Evolutionary conservation across 331 rosid species (phyloP).

Genomic region (Acacia concinna): DNA sequence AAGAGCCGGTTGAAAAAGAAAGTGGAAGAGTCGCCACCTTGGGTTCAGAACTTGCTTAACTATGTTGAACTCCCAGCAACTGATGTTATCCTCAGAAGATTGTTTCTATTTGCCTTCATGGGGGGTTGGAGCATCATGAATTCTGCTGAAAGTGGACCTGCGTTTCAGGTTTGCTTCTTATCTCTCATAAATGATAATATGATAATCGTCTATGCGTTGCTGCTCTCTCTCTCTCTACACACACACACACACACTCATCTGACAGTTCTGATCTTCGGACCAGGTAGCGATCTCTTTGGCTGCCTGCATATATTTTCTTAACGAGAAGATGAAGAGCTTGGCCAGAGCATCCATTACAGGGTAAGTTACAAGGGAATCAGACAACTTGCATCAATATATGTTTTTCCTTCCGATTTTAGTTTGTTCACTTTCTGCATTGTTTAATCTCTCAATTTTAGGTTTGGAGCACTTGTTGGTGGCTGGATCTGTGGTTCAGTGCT

Average conservation of each 20-base stretch:
- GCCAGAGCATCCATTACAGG: slow-evolving; percentile 76
- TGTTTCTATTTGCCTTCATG: slow-evolving; percentile 93
- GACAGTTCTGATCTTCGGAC: slow-evolving; percentile 21
- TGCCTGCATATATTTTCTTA: slow-evolving; percentile 91
- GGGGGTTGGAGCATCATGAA: slow-evolving; percentile 98
- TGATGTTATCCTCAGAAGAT: slow-evolving; percentile 82
- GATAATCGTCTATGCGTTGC: not conserved
- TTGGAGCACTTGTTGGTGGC: slow-evolving; percentile 85
- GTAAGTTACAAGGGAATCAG: slow-evolving; percentile 39
- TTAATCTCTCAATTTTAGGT: slow-evolving; percentile 46
- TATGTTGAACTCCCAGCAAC: slow-evolving; percentile 84
- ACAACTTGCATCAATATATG: slow-evolving; percentile 4
- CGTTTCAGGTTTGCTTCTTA: slow-evolving; percentile 85
- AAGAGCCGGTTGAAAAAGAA: slow-evolving; percentile 87
- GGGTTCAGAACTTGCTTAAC: slow-evolving; percentile 75
- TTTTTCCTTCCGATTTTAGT: slow-evolving; percentile 1
- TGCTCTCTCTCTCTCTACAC: not conserved
- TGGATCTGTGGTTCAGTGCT: slow-evolving; percentile 86
- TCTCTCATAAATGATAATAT: slow-evolving; percentile 1
- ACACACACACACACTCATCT: not conserved
- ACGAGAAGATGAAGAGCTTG: slow-evolving; percentile 93
- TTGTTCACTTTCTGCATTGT: slow-evolving; percentile 7
- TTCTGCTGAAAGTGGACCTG: slow-evolving; percentile 98
- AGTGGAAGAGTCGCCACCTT: slow-evolving; percentile 97
- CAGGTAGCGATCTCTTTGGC: slow-evolving; percentile 96